Conservation (phyloP, 768 basidiomycete genomes). For the Mycena filopes region DNA sequence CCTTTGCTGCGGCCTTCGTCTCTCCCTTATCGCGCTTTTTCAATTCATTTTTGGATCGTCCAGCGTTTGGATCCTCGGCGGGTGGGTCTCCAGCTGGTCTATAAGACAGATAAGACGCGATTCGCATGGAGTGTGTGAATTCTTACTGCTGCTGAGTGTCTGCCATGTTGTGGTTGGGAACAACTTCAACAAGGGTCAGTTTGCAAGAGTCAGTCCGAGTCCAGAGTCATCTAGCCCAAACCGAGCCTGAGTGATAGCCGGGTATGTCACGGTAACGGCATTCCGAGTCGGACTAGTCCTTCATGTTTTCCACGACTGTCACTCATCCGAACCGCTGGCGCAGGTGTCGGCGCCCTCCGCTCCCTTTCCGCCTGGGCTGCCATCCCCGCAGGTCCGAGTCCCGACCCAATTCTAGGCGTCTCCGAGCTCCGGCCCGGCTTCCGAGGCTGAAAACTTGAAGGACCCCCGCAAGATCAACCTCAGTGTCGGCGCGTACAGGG, state of each 20-base stretch:
- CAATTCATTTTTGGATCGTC: conserved; percentile 86
- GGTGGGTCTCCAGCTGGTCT: conserved; percentile 1
- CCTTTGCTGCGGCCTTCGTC: conserved; percentile 87
- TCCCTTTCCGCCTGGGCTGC: conserved; percentile 81
- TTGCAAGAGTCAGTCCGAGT: conserved; percentile 8
- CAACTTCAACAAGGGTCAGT: conserved; percentile 13
- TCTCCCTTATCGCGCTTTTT: conserved; percentile 94
- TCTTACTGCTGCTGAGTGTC: conserved; percentile 26
- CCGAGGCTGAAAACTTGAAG: conserved; percentile 96
- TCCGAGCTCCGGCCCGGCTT: conserved; percentile 97
- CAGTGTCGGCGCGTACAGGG: conserved; percentile 96
- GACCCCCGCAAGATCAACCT: conserved; percentile 95
- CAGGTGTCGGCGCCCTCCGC: conserved; percentile 50
- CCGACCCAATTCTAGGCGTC: conserved; percentile 93
- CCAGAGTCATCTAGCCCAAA: not conserved
- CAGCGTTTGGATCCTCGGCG: conserved; percentile 49
- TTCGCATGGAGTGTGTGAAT: not conserved
- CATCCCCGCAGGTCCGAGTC: conserved; percentile 89
- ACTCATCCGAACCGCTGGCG: conserved; percentile 60
- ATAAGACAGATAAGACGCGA: not conserved
- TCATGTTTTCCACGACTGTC: conserved; percentile 63
- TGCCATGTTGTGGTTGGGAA: conserved; percentile 21
- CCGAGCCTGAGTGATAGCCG: not conserved
- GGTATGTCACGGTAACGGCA: too few species aligned
- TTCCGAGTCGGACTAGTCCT: too few species aligned